Evolutionary conservation across 345 rosid genomes (phyloP).

Genomic region (Gossypium herbaceum): DNA sequence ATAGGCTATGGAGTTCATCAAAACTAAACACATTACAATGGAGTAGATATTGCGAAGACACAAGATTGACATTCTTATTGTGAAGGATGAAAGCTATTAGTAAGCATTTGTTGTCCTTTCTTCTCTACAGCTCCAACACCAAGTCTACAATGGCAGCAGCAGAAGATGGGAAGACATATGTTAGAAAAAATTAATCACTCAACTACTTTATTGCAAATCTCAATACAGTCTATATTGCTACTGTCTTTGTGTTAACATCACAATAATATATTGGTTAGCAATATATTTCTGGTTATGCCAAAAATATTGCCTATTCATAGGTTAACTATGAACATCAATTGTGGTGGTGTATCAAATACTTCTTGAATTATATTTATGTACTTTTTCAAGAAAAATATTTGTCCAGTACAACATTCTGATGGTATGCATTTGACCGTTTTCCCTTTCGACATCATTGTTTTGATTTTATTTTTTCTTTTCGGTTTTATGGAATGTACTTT

Average conservation of each 20-base stretch:
- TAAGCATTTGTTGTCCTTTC: constrained; percentile 11
- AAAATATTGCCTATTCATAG: not conserved
- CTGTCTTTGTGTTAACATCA: not conserved
- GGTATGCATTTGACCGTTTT: not conserved
- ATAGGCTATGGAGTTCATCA: constrained; percentile 23
- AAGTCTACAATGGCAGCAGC: constrained; percentile 51
- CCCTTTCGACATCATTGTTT: not conserved
- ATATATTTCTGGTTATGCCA: constrained; percentile 9
- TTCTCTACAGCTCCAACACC: constrained; percentile 83
- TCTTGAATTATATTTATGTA: not conserved
- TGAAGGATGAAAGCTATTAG: constrained; percentile 6
- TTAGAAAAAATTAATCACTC: not conserved
- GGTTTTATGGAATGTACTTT: not conserved
- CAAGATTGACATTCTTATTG: constrained; percentile 24
- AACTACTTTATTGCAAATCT: not conserved
- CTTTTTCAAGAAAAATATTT: not conserved
- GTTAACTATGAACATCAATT: not conserved
- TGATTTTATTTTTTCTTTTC: not conserved
- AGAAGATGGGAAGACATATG: constrained; percentile 22
- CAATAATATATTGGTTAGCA: not conserved
- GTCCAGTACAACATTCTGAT: not conserved
- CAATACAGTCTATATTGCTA: not conserved
- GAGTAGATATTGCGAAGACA: constrained; percentile 28
- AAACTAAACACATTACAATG: constrained; percentile 25
- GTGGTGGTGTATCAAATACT: not conserved